Conservation (phyloP, 305 asterid species). For the Salvia sclarea region DNA sequence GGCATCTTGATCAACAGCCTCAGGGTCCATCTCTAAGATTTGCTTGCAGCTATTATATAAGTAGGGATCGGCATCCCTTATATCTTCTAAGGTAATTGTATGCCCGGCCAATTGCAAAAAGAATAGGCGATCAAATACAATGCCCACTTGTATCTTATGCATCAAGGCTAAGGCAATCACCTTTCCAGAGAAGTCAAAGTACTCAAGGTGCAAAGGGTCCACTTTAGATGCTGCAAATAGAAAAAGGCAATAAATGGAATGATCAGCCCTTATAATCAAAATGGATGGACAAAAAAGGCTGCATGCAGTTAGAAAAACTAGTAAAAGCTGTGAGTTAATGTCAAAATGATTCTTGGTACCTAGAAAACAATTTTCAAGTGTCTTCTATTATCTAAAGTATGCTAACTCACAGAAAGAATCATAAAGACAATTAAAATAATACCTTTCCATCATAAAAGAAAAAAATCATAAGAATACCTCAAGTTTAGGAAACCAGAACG, state of each 20-base stretch:
- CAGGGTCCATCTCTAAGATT: constrained; percentile 82
- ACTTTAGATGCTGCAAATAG: constrained; percentile 77
- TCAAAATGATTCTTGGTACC: constrained; percentile 17
- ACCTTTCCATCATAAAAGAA: background rate
- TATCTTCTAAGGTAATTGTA: constrained; percentile 62
- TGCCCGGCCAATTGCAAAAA: constrained; percentile 66
- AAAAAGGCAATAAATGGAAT: constrained; percentile 26
- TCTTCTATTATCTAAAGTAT: constrained; percentile 3
- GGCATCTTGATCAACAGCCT: constrained; percentile 69
- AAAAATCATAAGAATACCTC: background rate
- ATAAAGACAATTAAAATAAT: background rate
- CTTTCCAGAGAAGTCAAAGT: constrained; percentile 77
- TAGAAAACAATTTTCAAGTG: constrained; percentile 4
- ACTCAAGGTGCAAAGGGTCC: constrained; percentile 77
- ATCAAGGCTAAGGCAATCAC: constrained; percentile 82
- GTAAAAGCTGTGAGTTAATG: background rate
- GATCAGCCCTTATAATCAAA: constrained; percentile 8
- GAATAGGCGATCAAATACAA: constrained; percentile 74
- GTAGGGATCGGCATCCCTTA: constrained; percentile 74
- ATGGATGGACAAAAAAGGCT: background rate
- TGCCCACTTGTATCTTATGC: constrained; percentile 82
- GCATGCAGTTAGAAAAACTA: background rate
- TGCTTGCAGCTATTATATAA: constrained; percentile 83
- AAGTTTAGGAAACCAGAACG: background rate
- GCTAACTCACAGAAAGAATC: constrained; percentile 9